These are phyloP conservation scores for Hanseniaspora vineae DNA, from an alignment of 805 yeast genomes.

Conservation along the genomic window DNA sequence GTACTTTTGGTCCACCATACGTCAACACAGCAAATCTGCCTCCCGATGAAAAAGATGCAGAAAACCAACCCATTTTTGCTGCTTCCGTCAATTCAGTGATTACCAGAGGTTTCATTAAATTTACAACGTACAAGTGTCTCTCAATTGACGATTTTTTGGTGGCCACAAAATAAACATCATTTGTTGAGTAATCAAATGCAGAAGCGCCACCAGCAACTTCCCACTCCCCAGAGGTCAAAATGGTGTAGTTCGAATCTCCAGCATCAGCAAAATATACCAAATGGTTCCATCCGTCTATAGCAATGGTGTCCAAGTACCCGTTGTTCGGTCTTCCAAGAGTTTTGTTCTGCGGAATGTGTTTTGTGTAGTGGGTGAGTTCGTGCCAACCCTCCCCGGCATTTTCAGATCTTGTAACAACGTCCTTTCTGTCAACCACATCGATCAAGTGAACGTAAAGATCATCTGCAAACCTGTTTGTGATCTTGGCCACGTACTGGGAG, in stretches of 20 bases:
- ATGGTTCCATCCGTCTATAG: constrained; percentile 53
- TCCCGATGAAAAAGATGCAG: constrained; percentile 69
- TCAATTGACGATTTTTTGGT: constrained; percentile 72
- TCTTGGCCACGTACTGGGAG: constrained; percentile 36
- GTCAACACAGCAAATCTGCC: constrained; percentile 55
- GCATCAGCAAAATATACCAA: constrained; percentile 77
- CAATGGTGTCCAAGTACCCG: constrained; percentile 75
- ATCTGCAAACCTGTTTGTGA: constrained; percentile 58
- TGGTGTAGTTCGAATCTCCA: constrained; percentile 34
- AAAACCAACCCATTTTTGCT: constrained; percentile 47
- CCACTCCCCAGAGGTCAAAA: constrained; percentile 73
- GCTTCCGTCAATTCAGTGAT: constrained; percentile 36
- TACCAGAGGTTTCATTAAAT: constrained; percentile 32
- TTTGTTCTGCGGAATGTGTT: constrained; percentile 40
- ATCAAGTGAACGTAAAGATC: constrained; percentile 43
- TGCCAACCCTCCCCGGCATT: constrained; percentile 54
- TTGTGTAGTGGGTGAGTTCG: constrained; percentile 57
- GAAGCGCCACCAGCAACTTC: constrained; percentile 74
- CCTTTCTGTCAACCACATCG: constrained; percentile 25
- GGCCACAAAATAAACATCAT: constrained; percentile 47
- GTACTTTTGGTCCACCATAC: constrained; percentile 71
- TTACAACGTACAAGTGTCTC: constrained; percentile 67
- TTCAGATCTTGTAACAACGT: constrained; percentile 29
- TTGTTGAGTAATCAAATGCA: constrained; percentile 40
- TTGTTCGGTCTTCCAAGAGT: constrained; percentile 31